phyloP scores from a whole-genome alignment of 257 asterid species.

The Petunia axillaris region DNA sequence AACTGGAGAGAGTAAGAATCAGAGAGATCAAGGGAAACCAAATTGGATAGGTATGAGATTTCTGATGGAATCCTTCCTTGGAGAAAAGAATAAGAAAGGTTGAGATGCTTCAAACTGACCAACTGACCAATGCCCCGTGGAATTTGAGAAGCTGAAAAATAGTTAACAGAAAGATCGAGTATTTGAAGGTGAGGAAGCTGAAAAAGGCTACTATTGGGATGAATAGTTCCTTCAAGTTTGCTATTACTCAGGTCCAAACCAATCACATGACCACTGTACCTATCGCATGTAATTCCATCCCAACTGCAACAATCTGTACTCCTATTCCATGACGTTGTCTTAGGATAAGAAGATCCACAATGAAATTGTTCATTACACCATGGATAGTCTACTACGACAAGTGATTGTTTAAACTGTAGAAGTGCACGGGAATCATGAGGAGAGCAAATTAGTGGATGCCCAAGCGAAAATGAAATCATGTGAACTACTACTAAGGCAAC shows the following conservation, averaged over 20 bases:
- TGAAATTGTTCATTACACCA: no score
- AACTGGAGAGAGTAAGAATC: rapidly evolving
- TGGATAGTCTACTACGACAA: no score
- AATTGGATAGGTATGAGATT: neutral
- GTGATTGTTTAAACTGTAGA: no score
- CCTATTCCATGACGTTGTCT: neutral
- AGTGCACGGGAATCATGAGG: no score
- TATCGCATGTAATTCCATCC: neutral
- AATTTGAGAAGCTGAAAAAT: neutral
- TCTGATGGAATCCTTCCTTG: neutral
- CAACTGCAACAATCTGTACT: slow-evolving; percentile 13
- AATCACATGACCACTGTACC: slow-evolving; percentile 2
- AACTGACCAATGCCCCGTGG: neutral
- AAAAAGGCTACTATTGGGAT: slow-evolving; percentile 12
- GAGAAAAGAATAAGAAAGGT: neutral
- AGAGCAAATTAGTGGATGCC: no score
- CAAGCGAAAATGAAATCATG: no score
- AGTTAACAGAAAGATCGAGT: neutral
- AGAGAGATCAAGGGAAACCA: slow-evolving; percentile 18
- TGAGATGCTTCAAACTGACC: slow-evolving; percentile 2
- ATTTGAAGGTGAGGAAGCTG: slow-evolving; percentile 4
- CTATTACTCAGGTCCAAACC: neutral
- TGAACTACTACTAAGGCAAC: no score
- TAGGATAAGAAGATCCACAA: neutral
- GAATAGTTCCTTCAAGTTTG: slow-evolving; percentile 12